phyloP scores from a whole-genome alignment of 2,329 filamentous ascomycete species.

The Emergomyces orientalis region DNA sequence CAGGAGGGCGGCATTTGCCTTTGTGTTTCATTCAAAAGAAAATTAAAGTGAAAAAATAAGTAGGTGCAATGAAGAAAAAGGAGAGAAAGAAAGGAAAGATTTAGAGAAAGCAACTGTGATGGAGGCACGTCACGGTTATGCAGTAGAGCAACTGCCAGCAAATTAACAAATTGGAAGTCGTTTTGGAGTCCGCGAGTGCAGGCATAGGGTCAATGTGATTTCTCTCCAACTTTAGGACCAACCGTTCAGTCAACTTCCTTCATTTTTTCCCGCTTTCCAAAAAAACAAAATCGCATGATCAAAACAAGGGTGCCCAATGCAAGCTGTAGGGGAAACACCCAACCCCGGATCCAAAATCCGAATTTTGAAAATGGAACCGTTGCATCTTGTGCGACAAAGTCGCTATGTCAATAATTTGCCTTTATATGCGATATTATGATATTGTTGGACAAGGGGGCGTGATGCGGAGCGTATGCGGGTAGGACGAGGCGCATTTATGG shows the following conservation, averaged over 20 bases:
- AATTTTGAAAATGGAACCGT: background rate
- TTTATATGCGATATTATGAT: background rate
- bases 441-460: background rate
- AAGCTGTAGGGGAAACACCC: background rate
- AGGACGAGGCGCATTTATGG: background rate
- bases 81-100: background rate
- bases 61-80: background rate
- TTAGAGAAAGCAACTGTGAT: too few relatives aligned
- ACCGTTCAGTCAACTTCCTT: background rate
- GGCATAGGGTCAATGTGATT: background rate
- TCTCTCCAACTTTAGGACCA: background rate
- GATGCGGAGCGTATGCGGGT: background rate
- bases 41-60: background rate
- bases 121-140: background rate
- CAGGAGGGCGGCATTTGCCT: background rate
- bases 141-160: background rate
- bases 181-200: background rate
- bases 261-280: background rate
- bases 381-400: background rate
- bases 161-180: background rate
- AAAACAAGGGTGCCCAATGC: background rate
- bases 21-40: background rate
- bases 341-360: background rate
- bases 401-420: background rate
- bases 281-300: background rate